These are phyloP conservation scores for Neurospora sp. DNA, from an alignment of 495 filamentous ascomycete genomes.

Conservation along the genomic window DNA sequence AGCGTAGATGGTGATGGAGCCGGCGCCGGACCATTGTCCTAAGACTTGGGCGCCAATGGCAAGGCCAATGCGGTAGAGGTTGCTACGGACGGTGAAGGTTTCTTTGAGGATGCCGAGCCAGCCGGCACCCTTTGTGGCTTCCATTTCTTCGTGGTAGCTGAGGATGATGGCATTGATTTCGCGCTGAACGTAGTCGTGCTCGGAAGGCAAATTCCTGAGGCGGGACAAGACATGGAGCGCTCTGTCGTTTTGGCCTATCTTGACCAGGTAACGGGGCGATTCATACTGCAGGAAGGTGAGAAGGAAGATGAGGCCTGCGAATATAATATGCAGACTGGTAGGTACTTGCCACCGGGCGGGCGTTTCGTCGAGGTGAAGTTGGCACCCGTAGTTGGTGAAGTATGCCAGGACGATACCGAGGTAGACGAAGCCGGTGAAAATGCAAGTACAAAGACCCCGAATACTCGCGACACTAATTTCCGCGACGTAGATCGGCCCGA, in stretches of 20 bases:
- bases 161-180: conserved; percentile 42
- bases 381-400: conserved; percentile 47
- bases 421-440: conserved; percentile 56
- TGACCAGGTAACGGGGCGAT: conserved; percentile 48
- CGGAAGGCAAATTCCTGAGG: conserved; percentile 37
- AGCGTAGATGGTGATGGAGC: conserved; percentile 57
- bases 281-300: conserved; percentile 56
- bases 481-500: conserved; percentile 50
- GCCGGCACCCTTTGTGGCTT: conserved; percentile 47
- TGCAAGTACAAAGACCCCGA: conserved; percentile 28
- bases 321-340: conserved; percentile 61
- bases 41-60: conserved; percentile 50
- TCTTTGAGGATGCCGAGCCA: conserved; percentile 48
- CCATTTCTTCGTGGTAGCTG: conserved; percentile 41
- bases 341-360: conserved; percentile 55
- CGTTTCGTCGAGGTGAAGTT: conserved; percentile 46
- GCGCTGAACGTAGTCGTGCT: conserved; percentile 38
- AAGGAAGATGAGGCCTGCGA: conserved; percentile 55
- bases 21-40: conserved; percentile 61
- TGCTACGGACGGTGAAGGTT: conserved; percentile 47
- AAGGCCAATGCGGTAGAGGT: conserved; percentile 55
- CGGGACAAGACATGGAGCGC: conserved; percentile 37
- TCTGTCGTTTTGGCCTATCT: conserved; percentile 36
- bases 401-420: conserved; percentile 52
- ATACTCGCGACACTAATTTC: conserved; percentile 27